phyloP scores from a whole-genome alignment of 805 yeast species.

The Gaillardinia entomophila region DNA sequence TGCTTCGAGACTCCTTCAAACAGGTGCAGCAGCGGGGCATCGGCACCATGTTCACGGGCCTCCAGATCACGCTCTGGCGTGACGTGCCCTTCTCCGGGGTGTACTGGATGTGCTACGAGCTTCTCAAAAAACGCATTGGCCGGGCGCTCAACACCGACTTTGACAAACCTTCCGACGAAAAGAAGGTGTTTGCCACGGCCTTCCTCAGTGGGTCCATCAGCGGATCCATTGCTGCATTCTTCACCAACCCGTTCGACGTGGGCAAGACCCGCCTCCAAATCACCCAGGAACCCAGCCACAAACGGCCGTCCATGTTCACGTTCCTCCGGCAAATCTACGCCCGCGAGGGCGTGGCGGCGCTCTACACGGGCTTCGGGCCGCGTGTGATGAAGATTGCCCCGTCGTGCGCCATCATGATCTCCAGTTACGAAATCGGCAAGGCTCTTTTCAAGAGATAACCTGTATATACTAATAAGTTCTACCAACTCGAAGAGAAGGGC shows the following conservation, averaged over 20 bases:
- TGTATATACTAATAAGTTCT: neutral
- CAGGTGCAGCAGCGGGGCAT: conserved; percentile 56
- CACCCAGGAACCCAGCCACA: conserved; percentile 14
- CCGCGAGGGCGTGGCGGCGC: conserved; percentile 73
- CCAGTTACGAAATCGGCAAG: conserved; percentile 88
- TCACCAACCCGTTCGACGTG: conserved; percentile 94
- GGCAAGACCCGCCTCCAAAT: conserved; percentile 89
- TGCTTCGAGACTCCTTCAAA: conserved; percentile 47
- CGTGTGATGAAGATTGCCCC: conserved; percentile 91
- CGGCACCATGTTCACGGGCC: conserved; percentile 70
- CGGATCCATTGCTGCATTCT: conserved; percentile 79
- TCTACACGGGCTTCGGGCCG: conserved; percentile 85
- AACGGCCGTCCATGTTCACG: conserved; percentile 55
- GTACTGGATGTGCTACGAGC: conserved; percentile 87
- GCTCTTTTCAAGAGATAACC: conserved; percentile 28
- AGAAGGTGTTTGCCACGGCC: conserved; percentile 52
- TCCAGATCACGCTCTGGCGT: conserved; percentile 87
- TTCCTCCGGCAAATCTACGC: conserved; percentile 58
- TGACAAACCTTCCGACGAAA: conserved; percentile 15
- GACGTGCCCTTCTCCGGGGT: conserved; percentile 96
- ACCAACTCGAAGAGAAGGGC: neutral
- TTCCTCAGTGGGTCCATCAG: conserved; percentile 80
- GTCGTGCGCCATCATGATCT: conserved; percentile 96
- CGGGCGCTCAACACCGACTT: conserved; percentile 17
- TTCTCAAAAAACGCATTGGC: conserved; percentile 24